phyloP scores from a whole-genome alignment of 1,139 yeast genomes.

The Blastobotrys ciferrii region DNA sequence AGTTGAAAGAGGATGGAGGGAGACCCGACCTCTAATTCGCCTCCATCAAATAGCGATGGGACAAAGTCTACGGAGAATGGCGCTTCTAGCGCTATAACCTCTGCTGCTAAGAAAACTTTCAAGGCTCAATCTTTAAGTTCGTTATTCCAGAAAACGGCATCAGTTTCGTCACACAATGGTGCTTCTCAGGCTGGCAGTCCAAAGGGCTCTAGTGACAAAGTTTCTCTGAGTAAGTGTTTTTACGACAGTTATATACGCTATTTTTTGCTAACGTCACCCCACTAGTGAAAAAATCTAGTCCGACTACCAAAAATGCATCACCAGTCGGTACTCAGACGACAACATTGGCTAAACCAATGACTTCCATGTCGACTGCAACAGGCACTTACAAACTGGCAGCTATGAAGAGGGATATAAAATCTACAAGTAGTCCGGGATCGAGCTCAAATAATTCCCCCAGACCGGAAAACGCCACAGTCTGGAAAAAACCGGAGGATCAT shows the following conservation, averaged over 20 bases:
- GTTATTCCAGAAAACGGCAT: constrained; percentile 30
- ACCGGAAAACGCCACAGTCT: constrained; percentile 29
- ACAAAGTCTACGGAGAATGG: constrained; percentile 8
- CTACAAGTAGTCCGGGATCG: constrained; percentile 17
- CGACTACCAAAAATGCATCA: constrained; percentile 6
- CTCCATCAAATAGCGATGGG: not conserved
- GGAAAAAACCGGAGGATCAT: constrained; percentile 27
- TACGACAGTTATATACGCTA: not conserved
- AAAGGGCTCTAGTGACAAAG: constrained; percentile 14
- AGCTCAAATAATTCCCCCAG: constrained; percentile 27
- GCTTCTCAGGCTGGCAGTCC: constrained; percentile 1
- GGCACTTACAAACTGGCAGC: constrained; percentile 38
- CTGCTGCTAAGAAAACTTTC: constrained; percentile 33
- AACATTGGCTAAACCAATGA: constrained; percentile 23
- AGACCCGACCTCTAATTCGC: not conserved
- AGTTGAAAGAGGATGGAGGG: not conserved
- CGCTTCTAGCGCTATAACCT: not conserved
- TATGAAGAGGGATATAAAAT: constrained; percentile 29
- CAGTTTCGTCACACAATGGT: not conserved
- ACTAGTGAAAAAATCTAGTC: constrained; percentile 11
- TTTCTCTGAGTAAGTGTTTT: constrained; percentile 18
- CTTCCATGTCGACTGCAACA: constrained; percentile 34
- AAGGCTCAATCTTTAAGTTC: constrained; percentile 40
- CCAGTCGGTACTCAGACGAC: not conserved
- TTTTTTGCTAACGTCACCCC: not conserved